Percentiles rank a stretch among this genome's conserved stretches.
Evolutionary conservation across 768 basidiomycete genomes (phyloP).

Genomic region (Pleurotus eryngii): DNA sequence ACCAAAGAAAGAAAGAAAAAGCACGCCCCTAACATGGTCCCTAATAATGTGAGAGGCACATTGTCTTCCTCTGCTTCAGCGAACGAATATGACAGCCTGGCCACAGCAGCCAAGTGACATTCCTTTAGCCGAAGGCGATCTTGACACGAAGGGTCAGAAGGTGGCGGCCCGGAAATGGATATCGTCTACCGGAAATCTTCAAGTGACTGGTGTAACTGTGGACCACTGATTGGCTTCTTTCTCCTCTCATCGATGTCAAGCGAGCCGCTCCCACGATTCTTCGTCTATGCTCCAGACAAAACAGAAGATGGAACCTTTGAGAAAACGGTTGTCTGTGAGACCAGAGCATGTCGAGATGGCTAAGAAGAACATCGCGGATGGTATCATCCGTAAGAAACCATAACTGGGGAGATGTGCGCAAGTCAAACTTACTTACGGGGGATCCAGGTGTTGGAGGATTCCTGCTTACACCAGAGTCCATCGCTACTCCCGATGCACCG

Average conservation of each 20-base stretch:
- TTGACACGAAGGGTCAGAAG: no score
- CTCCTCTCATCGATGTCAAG: not conserved
- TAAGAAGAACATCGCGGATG: constrained; percentile 35
- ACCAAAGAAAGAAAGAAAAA: no score
- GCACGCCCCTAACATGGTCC: no score
- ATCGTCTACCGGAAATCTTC: not conserved
- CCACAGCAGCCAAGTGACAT: no score
- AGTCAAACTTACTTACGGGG: not conserved
- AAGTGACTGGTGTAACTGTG: not conserved
- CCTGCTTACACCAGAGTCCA: constrained; percentile 56
- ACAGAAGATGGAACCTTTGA: constrained; percentile 54
- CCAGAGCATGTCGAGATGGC: constrained; percentile 47
- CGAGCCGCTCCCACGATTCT: constrained; percentile 28
- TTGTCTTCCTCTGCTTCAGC: no score
- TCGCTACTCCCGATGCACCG: constrained; percentile 37
- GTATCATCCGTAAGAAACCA: constrained; percentile 46
- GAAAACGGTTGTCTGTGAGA: constrained; percentile 56
- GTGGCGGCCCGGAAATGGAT: no score
- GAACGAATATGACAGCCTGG: no score
- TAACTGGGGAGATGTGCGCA: no score
- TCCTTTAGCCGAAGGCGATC: no score
- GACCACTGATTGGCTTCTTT: not conserved
- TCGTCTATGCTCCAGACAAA: constrained; percentile 68
- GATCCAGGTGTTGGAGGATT: constrained; percentile 56
- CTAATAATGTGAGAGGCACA: no score